Evolutionary conservation across 768 basidiomycete genomes (phyloP).

Genomic region (Tricholoma hemisulphureum): DNA sequence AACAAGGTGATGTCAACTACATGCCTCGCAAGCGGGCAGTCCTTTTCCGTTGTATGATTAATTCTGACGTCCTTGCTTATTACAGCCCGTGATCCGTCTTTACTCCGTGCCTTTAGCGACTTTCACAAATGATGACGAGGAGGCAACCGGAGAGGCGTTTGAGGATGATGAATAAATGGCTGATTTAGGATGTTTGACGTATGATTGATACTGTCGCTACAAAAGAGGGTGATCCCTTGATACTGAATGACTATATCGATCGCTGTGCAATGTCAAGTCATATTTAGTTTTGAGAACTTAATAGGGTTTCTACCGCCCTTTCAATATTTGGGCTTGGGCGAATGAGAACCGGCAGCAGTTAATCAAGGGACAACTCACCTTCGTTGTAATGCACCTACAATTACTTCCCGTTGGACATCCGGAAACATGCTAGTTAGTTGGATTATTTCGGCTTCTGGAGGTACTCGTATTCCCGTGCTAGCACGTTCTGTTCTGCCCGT

Average conservation of each 20-base stretch:
- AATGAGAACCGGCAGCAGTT: slow-evolving; percentile 6
- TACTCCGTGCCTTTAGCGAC: slow-evolving; percentile 89
- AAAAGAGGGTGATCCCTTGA: slow-evolving; percentile 13
- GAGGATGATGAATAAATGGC: slow-evolving; percentile 40
- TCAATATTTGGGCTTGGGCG: slow-evolving; percentile 67
- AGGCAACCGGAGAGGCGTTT: slow-evolving; percentile 33
- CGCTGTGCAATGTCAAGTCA: slow-evolving; percentile 5
- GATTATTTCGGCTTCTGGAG: slow-evolving; percentile 72
- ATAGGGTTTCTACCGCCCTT: slow-evolving; percentile 76
- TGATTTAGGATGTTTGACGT: slow-evolving; percentile 5
- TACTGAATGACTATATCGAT: slow-evolving; percentile 13
- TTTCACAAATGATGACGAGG: slow-evolving; percentile 82
- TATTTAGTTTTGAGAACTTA: slow-evolving; percentile 47
- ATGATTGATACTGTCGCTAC: slow-evolving; percentile 21
- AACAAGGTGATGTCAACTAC: slow-evolving; percentile 70
- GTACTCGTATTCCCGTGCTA: slow-evolving; percentile 61
- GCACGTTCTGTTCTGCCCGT: slow-evolving; percentile 61
- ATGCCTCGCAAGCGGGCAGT: not conserved
- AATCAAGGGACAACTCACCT: slow-evolving; percentile 51
- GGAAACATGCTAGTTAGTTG: slow-evolving; percentile 84
- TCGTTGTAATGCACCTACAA: slow-evolving; percentile 76
- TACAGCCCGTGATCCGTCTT: slow-evolving; percentile 87
- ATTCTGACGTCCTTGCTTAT: slow-evolving; percentile 17
- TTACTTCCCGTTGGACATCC: slow-evolving; percentile 64
- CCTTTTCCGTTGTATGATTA: slow-evolving; percentile 6